Conservation (phyloP, 1,284 basidiomycete species). For the Stygiomarasmius scandens region DNA sequence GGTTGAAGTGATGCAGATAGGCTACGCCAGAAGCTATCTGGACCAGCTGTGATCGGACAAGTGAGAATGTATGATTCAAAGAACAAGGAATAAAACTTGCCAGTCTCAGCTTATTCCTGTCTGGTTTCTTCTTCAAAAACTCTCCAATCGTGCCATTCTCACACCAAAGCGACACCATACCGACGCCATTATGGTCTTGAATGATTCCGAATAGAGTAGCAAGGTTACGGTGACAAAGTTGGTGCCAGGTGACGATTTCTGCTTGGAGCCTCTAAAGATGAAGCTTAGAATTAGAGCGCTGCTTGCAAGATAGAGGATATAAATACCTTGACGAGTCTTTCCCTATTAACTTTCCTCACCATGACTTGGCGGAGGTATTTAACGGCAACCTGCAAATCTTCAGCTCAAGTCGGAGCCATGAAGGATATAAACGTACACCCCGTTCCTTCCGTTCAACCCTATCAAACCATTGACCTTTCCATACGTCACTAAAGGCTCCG, state of each 20-base stretch:
- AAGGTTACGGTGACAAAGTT: conserved; percentile 53
- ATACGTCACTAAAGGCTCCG: conserved; percentile 62
- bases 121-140: conserved; percentile 45
- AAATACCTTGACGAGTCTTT: conserved; percentile 51
- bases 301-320: background rate
- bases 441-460: conserved; percentile 39
- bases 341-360: conserved; percentile 45
- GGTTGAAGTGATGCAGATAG: conserved; percentile 54
- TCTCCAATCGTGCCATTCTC: conserved; percentile 55
- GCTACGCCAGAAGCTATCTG: conserved; percentile 55
- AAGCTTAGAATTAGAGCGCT: too few relatives aligned
- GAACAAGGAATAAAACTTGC: conserved; percentile 33
- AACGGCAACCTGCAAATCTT: conserved; percentile 46
- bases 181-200: conserved; percentile 48
- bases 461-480: conserved; percentile 57
- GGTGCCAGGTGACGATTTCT: conserved; percentile 56
- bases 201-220: conserved; percentile 53
- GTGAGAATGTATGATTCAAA: background rate
- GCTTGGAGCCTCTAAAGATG: conserved; percentile 58
- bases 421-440: conserved; percentile 28
- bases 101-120: conserved; percentile 44
- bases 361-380: conserved; percentile 59
- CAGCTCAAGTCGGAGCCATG: background rate
- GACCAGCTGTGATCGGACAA: conserved; percentile 36
- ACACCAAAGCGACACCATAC: conserved; percentile 65